Evolutionary conservation across 805 yeast species (phyloP), one percentile per base, ranked within the genome.

Genomic region (Saccharomyces mikatae): DNA sequence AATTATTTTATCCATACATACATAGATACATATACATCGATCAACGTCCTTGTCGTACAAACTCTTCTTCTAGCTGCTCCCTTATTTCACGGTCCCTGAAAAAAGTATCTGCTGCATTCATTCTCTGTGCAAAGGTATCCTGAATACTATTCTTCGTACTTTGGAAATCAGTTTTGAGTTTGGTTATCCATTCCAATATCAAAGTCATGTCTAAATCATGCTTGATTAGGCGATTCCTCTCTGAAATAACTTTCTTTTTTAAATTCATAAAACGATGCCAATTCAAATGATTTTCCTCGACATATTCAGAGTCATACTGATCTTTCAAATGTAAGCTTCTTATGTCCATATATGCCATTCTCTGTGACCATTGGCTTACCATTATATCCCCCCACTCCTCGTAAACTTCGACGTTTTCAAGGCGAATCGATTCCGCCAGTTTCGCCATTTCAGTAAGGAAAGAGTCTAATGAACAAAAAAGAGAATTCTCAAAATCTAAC

Each of bases 381-480:
- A 87, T 76, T 6, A 81, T 78, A 53, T 86, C 90, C 6, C 84
- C 83, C 74, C 86, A 87, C 57, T 86, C 86, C 66, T 86, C 91
- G 64, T 83, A 78, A 0, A 84, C 77, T 59, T 87, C 91, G 52
- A 86, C 75, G 36, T 84, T 77, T 21, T 72, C 66, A 24, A 71
- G 64, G 62, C 80, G 76, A 41, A 74, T 68, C 1, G 64, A 62
- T 31, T 74, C 59, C 46, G 74, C 68, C 13, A 67, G 59, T 6
- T 62, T 53, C 10, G 62, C 59, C 51, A 78, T 61, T 24, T 68
- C 62, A 6, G 22, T 17, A 36, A 36, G 44, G 10, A 36, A 36
- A 21, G 44, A 36, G 8, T 36, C 44, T 17, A 36, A 36, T 36
- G 44, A 17, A 17, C 11, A 22, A 6, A 17, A 17, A 11, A 36